Base-by-base conservation (phyloP, 257 asterid species). In the Solanum paucissectum region DNA sequence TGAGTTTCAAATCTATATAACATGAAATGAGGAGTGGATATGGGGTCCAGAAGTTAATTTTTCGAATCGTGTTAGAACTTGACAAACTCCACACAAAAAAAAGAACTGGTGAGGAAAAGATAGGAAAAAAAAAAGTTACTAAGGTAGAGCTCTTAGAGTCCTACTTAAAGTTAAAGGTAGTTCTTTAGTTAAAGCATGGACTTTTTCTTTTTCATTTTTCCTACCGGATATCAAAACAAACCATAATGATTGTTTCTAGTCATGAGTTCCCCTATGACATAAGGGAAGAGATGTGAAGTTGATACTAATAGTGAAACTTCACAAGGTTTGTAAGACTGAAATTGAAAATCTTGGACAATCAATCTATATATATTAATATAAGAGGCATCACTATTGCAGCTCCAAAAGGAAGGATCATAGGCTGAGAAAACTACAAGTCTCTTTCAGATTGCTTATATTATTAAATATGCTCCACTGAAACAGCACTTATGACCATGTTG, bases 361-460 rank as follows among this genome's bases (percentile, higher is more conserved):
- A 62, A 64, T 64, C 33, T 64, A 64, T n/a, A 44, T n/a, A 44
- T 40, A 32, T 4, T 21, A 42, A 32, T 79, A 75, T 21, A 37
- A 58, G 60, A 74, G 64, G 84, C 71, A 87, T 83, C 90, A 88
- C 32, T 52, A 90, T 81, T 83, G 83, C 87, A 89, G 82, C 91
- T 62, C 90, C 88, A 88, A n/a, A 91, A 85, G 88, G 88, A 88
- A 85, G 88, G 88, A 87, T 60, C n/a, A 44, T 27, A 79, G 38
- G 46, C 86, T 55, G 42, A 58, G 76, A 86, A 83, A 76, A 83
- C 89, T 79, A 84, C 74, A 87, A 86, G 94, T 88, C 89, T 49
- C 52, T 92, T 91, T 92, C 93, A 86, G 86, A 68, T 90, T 93
- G 90, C 91, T 92, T 92, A 94, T 92, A 93, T 92, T 93, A 91